Conservation (phyloP, 371 early-diverging fungal species). For the Mucor mucedo region DNA sequence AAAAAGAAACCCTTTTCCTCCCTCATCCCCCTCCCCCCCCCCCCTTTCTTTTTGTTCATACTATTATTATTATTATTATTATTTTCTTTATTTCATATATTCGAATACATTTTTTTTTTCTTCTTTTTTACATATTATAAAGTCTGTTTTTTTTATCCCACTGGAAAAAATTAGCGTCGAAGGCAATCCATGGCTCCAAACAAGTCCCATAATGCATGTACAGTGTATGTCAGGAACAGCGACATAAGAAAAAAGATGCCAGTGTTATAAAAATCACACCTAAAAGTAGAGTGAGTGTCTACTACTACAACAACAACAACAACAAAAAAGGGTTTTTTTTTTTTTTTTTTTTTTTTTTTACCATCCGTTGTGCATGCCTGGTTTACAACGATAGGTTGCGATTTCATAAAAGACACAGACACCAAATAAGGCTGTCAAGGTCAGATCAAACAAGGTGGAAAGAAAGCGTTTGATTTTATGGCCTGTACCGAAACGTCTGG, state of each 20-base stretch:
- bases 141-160: too few species aligned
- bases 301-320: background rate
- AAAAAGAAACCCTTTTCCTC: background rate
- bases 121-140: background rate
- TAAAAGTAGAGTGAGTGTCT: conserved; percentile 3
- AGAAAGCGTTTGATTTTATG: conserved; percentile 36
- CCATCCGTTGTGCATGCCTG: conserved; percentile 42
- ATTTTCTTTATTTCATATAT: background rate
- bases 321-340: background rate
- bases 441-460: conserved; percentile 24
- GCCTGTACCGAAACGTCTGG: conserved; percentile 32
- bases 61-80: background rate
- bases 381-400: conserved; percentile 37
- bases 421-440: conserved; percentile 39
- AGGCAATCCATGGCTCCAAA: conserved; percentile 36
- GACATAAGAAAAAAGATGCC: conserved; percentile 37
- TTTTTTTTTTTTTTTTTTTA: conserved; percentile 6
- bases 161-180: conserved; percentile 4
- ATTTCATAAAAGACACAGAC: conserved; percentile 39
- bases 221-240: conserved; percentile 29
- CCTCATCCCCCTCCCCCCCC: background rate
- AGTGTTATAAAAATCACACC: conserved; percentile 46
- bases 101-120: background rate
- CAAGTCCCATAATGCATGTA: conserved; percentile 35
- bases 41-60: background rate